Percentiles rank a stretch among this genome's conserved stretches.
These are phyloP conservation scores for Magnaporthiopsis poae DNA, from an alignment of 2,329 filamentous ascomycete genomes.

Conservation along the genomic window DNA sequence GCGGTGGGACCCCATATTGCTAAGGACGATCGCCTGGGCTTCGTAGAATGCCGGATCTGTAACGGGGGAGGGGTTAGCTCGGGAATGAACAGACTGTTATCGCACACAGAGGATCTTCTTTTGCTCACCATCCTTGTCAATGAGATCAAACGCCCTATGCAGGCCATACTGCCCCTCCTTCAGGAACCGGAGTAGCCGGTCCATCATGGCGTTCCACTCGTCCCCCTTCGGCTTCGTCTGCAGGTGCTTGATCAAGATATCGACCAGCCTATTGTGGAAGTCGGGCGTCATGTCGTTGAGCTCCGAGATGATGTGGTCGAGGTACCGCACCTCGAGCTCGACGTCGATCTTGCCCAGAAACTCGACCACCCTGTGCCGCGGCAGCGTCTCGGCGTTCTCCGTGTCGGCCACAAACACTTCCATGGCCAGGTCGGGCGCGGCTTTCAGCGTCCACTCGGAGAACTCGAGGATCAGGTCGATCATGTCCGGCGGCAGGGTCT, in stretches of 20 bases:
- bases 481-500: constrained; percentile 74
- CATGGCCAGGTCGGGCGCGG: constrained; percentile 68
- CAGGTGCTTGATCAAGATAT: constrained; percentile 55
- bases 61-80: neutral
- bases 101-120: too few relatives aligned
- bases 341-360: constrained; percentile 64
- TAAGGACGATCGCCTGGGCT: constrained; percentile 77
- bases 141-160: constrained; percentile 62
- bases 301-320: constrained; percentile 85
- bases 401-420: constrained; percentile 88
- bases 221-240: constrained; percentile 25
- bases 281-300: constrained; percentile 75
- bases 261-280: constrained; percentile 75
- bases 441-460: constrained; percentile 73
- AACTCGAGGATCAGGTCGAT: constrained; percentile 89
- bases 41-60: constrained; percentile 79
- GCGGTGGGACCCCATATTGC: constrained; percentile 90
- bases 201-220: constrained; percentile 49
- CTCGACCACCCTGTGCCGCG: constrained; percentile 61
- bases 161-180: constrained; percentile 68
- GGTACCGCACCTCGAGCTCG: constrained; percentile 66
- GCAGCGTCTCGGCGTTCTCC: constrained; percentile 85
- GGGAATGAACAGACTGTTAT: constrained; percentile 5
- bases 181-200: constrained; percentile 64
- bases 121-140: constrained; percentile 66